Evolutionary conservation across 306 rosid species (phyloP).

Genomic region (Aeschynomene evenia): DNA sequence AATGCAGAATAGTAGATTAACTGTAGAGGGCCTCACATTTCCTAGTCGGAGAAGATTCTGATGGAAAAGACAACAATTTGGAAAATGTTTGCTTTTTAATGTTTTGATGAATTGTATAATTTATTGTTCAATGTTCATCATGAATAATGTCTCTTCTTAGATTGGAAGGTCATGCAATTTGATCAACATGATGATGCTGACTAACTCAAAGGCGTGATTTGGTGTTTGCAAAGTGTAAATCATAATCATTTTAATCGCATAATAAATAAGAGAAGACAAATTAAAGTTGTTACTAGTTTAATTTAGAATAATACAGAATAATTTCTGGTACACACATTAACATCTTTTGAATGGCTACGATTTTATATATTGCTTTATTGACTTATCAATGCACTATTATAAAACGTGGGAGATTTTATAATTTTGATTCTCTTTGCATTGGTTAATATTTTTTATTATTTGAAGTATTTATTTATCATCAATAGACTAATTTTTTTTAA

Average conservation of each 20-base stretch:
- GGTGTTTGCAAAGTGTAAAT: background rate
- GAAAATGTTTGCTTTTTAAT: slow-evolving; percentile 22
- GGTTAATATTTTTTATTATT: no score
- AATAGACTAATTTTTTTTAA: no score
- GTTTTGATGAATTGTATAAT: background rate
- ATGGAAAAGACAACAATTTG: background rate
- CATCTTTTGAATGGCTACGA: background rate
- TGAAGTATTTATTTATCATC: no score
- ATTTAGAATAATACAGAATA: background rate
- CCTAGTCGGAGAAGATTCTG: slow-evolving; percentile 1
- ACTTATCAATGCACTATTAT: background rate
- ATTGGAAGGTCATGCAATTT: slow-evolving; percentile 10
- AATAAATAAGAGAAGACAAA: background rate
- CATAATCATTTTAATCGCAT: background rate
- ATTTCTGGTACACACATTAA: background rate
- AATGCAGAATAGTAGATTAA: slow-evolving; percentile 25
- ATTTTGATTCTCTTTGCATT: background rate
- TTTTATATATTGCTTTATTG: background rate
- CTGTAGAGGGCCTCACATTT: background rate
- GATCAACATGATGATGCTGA: background rate
- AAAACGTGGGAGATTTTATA: background rate
- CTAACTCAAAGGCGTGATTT: background rate
- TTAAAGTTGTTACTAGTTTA: background rate
- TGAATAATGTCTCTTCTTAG: slow-evolving; percentile 17
- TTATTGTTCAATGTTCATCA: background rate